Evolutionary conservation across 148 eudicot species (phyloP).

Genomic region (Nyssa sinensis): DNA sequence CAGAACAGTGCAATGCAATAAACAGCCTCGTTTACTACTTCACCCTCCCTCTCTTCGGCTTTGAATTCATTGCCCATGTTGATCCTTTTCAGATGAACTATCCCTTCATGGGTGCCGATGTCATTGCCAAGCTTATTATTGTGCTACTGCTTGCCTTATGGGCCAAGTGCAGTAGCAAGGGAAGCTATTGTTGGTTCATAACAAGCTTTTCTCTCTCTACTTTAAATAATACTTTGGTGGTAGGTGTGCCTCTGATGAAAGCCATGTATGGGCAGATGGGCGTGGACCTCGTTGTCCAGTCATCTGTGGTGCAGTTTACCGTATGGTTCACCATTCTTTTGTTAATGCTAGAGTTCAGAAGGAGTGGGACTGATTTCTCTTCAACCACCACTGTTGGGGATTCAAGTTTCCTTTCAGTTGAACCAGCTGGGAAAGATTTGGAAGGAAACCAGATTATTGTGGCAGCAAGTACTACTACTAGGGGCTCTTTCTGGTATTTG

Average conservation of each 20-base stretch:
- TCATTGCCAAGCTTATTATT: slow-evolving; percentile 58
- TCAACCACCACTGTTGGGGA: background rate
- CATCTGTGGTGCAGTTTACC: slow-evolving; percentile 64
- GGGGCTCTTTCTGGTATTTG: slow-evolving; percentile 39
- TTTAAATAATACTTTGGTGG: slow-evolving; percentile 59
- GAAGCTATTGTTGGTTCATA: slow-evolving; percentile 67
- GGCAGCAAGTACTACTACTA: background rate
- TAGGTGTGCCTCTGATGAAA: slow-evolving; percentile 64
- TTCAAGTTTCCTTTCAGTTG: slow-evolving; percentile 5
- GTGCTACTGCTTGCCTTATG: slow-evolving; percentile 48
- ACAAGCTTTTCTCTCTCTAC: slow-evolving; percentile 68
- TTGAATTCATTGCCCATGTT: slow-evolving; percentile 70
- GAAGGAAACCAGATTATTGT: slow-evolving; percentile 22
- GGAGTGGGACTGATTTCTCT: slow-evolving; percentile 38
- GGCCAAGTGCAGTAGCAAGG: slow-evolving; percentile 63
- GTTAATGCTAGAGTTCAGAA: slow-evolving; percentile 59
- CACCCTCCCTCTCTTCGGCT: slow-evolving; percentile 69
- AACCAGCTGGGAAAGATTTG: slow-evolving; percentile 38
- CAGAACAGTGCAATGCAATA: slow-evolving; percentile 66
- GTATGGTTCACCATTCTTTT: slow-evolving; percentile 57
- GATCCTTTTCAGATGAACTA: slow-evolving; percentile 72
- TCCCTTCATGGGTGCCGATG: slow-evolving; percentile 59
- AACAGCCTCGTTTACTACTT: slow-evolving; percentile 66
- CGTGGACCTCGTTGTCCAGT: slow-evolving; percentile 67
- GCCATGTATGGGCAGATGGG: slow-evolving; percentile 68